Conservation (phyloP, 164 flowering plant genomes). For the Vitis rotundifolia region DNA sequence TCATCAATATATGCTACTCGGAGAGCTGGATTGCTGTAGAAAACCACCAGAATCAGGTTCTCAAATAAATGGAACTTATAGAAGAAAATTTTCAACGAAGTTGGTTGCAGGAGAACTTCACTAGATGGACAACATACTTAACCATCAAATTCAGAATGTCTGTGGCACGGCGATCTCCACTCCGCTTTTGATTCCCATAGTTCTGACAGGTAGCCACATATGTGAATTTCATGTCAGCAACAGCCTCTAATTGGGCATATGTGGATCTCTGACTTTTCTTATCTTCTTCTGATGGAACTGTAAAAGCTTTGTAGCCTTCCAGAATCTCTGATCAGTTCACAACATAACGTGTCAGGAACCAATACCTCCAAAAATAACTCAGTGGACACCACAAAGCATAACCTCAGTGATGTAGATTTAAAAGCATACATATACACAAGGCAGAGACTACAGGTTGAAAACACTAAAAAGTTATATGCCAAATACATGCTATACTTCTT, state of each 20-base stretch:
- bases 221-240: slow-evolving; percentile 97
- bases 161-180: slow-evolving; percentile 94
- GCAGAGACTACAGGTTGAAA: not conserved
- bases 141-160: slow-evolving; percentile 97
- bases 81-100: not conserved
- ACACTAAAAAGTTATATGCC: not conserved
- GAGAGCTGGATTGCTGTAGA: slow-evolving; percentile 79
- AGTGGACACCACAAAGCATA: not conserved
- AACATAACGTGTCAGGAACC: slow-evolving; percentile 15
- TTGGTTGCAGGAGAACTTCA: slow-evolving; percentile 2
- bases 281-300: slow-evolving; percentile 72
- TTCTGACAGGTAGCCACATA: slow-evolving; percentile 96
- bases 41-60: slow-evolving; percentile 9
- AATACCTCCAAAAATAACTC: not conserved
- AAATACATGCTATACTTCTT: too few species aligned
- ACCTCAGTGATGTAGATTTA: not conserved
- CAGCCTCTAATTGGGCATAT: slow-evolving; percentile 80
- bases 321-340: slow-evolving; percentile 60
- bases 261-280: slow-evolving; percentile 82
- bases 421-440: not conserved
- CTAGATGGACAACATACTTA: slow-evolving; percentile 59
- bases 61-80: slow-evolving; percentile 1
- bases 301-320: slow-evolving; percentile 84
- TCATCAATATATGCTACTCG: slow-evolving; percentile 99
- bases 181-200: slow-evolving; percentile 91